phyloP scores from a whole-genome alignment of 164 flowering plant genomes.

The Magnolia officinalis region DNA sequence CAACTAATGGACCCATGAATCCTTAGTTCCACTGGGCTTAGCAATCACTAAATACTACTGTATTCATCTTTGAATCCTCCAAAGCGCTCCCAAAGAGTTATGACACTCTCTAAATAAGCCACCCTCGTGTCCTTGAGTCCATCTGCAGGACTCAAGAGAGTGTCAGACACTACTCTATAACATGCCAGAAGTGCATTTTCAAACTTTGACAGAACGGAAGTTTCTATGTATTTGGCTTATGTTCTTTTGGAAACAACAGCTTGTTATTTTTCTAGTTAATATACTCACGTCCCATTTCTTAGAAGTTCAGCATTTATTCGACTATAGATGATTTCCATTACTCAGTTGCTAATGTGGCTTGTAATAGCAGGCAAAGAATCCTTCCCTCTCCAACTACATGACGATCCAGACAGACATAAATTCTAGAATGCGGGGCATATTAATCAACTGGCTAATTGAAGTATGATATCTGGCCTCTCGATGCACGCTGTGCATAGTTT shows the following conservation, averaged over 20 bases:
- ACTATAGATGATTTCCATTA: not conserved
- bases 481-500: not conserved
- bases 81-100: no score
- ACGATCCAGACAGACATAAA: constrained; percentile 53
- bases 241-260: not conserved
- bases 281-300: not conserved
- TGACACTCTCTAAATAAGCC: no score
- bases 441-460: constrained; percentile 90
- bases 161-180: not conserved
- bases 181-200: not conserved
- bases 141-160: not conserved
- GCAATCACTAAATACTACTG: no score
- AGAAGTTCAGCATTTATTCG: not conserved
- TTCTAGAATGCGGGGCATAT: constrained; percentile 69
- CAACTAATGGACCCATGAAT: no score
- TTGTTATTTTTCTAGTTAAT: not conserved
- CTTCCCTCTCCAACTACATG: constrained; percentile 52
- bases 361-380: constrained; percentile 48
- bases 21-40: no score
- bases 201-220: not conserved
- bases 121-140: no score
- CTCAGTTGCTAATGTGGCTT: constrained; percentile 6
- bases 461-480: constrained; percentile 27
- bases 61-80: no score
- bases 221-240: not conserved